A percentile compares a stretch with the other conserved stretches of the same genome.
phyloP scores from a whole-genome alignment of 768 basidiomycete genomes.

The Crassisporium funariophilum region DNA sequence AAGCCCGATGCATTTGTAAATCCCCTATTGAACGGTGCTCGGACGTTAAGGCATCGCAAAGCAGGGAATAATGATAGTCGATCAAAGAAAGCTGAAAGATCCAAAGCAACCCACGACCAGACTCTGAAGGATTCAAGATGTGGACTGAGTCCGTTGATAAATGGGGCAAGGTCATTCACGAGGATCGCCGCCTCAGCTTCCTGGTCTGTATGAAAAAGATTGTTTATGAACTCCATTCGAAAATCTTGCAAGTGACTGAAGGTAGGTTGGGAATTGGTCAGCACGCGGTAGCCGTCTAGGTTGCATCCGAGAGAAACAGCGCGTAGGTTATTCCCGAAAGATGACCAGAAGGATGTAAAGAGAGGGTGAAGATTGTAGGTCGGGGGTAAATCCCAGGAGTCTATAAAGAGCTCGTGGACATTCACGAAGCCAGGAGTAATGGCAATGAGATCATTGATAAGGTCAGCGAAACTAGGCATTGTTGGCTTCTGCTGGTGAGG shows the following conservation, averaged over 20 bases:
- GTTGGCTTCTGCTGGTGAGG: conserved; percentile 7
- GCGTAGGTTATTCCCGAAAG: conserved; percentile 39
- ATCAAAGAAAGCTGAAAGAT: conserved; percentile 43
- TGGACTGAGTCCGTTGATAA: conserved; percentile 37
- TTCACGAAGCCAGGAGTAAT: conserved; percentile 35
- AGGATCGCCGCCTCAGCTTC: conserved; percentile 27
- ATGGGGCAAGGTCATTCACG: conserved; percentile 37
- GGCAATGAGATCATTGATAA: conserved; percentile 30
- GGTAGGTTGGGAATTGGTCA: conserved; percentile 34
- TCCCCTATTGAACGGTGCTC: conserved; percentile 42
- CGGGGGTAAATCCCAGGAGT: conserved; percentile 39
- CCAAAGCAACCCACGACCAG: conserved; percentile 42
- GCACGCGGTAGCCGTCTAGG: conserved; percentile 33
- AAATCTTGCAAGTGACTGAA: conserved; percentile 36
- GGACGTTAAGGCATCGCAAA: conserved; percentile 35
- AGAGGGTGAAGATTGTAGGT: conserved; percentile 32
- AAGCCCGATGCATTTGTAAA: conserved; percentile 40
- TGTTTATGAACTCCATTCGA: conserved; percentile 41
- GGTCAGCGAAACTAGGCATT: conserved; percentile 22
- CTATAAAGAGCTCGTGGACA: conserved; percentile 38
- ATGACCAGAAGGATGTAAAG: conserved; percentile 39
- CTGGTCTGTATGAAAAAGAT: conserved; percentile 21
- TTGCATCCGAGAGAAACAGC: conserved; percentile 40
- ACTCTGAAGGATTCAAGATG: conserved; percentile 38
- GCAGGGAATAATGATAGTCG: conserved; percentile 32